Evolutionary conservation across 345 rosid species (phyloP).

Genomic region (Melaleuca quinquenervia): DNA sequence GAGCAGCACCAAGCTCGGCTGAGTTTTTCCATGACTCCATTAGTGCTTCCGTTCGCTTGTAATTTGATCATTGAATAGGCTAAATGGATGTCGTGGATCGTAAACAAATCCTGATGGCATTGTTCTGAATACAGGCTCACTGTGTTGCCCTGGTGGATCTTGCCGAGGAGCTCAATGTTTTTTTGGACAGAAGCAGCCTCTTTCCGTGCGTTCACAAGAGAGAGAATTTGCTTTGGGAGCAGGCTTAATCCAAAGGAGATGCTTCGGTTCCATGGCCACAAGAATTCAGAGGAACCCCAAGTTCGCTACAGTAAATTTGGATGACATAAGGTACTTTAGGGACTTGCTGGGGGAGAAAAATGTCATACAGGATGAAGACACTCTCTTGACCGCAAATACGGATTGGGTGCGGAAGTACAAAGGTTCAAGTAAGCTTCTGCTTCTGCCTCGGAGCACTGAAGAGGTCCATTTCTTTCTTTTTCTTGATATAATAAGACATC

Average conservation of each 20-base stretch:
- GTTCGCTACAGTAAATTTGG: conserved; percentile 52
- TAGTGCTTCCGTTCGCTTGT: neutral
- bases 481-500: neutral
- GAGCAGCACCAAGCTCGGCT: neutral
- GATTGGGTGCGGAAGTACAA: conserved; percentile 90
- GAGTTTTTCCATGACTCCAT: neutral
- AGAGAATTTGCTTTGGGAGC: conserved; percentile 1
- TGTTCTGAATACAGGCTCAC: neutral
- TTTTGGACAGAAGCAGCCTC: neutral
- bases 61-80: neutral
- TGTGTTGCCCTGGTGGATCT: neutral
- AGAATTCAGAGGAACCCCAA: conserved; percentile 46
- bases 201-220: neutral
- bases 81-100: neutral
- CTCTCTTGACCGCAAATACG: conserved; percentile 56
- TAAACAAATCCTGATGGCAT: neutral
- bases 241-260: conserved; percentile 15
- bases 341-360: conserved; percentile 57
- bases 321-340: conserved; percentile 58
- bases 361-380: conserved; percentile 71
- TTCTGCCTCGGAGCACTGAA: conserved; percentile 59
- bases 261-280: conserved; percentile 30
- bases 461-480: conserved; percentile 36
- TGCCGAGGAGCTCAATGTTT: neutral
- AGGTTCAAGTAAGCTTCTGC: conserved; percentile 79